phyloP scores from a whole-genome alignment of 2,329 filamentous ascomycete genomes.

The Dryadomyces quercus-mongolicae region DNA sequence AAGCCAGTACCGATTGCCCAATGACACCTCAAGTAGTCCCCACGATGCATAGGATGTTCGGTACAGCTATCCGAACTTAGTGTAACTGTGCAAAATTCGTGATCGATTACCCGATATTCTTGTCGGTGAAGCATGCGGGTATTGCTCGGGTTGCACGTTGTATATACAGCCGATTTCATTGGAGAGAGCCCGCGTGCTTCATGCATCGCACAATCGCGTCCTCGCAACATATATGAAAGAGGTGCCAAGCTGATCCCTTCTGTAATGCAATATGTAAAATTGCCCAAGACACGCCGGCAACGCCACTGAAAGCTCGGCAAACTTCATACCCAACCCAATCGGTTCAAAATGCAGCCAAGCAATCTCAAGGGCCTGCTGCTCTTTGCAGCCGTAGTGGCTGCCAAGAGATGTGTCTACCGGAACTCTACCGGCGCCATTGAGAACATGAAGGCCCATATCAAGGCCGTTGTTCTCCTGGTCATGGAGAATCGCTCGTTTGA shows the following conservation, averaged over 20 bases:
- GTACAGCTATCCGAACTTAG: too few species aligned
- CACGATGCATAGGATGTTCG: too few species aligned
- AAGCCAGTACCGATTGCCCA: too few species aligned
- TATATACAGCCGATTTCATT: conserved; percentile 2
- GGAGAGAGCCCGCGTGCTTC: background rate
- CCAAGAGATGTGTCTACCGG: background rate
- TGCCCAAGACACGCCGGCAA: too few species aligned
- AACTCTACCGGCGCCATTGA: conserved; percentile 9
- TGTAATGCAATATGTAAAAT: background rate
- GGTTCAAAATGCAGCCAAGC: background rate
- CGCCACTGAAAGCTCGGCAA: background rate
- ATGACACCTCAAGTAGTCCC: too few species aligned
- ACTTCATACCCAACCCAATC: background rate
- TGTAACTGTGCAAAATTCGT: too few species aligned
- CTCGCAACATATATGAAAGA: background rate
- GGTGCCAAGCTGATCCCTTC: background rate
- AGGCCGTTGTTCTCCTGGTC: conserved; percentile 34
- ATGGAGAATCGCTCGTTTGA: conserved; percentile 33
- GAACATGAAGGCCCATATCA: conserved; percentile 26
- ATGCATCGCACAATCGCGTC: background rate
- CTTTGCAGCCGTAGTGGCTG: conserved; percentile 5
- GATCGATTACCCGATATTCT: too few species aligned
- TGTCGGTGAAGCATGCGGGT: too few species aligned
- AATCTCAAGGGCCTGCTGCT: too few species aligned
- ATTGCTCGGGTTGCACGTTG: background rate